These are phyloP conservation scores for Leishmania arabica DNA, from an alignment of 208 protist genomes.

Conservation along the genomic window DNA sequence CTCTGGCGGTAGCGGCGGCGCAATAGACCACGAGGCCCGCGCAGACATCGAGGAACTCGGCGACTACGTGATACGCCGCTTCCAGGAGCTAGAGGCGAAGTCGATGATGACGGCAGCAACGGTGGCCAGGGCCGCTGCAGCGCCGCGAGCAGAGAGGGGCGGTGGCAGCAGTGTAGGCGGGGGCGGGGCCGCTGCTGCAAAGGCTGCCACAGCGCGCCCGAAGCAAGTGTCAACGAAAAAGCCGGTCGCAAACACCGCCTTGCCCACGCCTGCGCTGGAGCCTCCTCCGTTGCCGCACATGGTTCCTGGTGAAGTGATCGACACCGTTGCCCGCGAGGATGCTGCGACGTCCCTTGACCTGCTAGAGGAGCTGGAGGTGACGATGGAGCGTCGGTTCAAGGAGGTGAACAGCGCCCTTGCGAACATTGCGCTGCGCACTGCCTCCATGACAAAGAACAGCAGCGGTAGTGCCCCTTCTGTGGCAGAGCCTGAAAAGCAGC, in stretches of 20 bases:
- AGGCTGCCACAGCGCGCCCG: neutral
- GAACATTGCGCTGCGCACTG: slow-evolving; percentile 41
- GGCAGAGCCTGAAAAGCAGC: neutral
- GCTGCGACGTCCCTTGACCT: slow-evolving; percentile 66
- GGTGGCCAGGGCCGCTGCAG: neutral
- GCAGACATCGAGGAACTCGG: slow-evolving; percentile 74
- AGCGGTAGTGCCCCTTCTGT: neutral
- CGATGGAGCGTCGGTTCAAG: slow-evolving; percentile 69
- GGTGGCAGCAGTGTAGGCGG: neutral
- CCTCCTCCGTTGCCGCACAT: slow-evolving; percentile 9
- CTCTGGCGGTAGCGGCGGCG: slow-evolving; percentile 4
- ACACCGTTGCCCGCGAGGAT: slow-evolving; percentile 77
- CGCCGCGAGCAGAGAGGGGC: neutral
- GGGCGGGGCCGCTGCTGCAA: neutral
- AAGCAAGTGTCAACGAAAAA: slow-evolving; percentile 8
- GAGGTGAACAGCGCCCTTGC: slow-evolving; percentile 55
- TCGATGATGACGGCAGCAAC: slow-evolving; percentile 10
- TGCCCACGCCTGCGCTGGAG: neutral
- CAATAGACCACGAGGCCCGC: slow-evolving; percentile 64
- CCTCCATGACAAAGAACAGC: slow-evolving; percentile 6
- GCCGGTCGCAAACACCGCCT: neutral
- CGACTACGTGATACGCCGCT: slow-evolving; percentile 64
- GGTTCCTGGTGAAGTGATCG: slow-evolving; percentile 34
- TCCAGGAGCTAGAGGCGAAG: slow-evolving; percentile 63
- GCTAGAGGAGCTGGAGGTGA: slow-evolving; percentile 61